These are phyloP conservation scores for Myxozyma mucilagina DNA, from an alignment of 805 yeast genomes.

Conservation along the genomic window DNA sequence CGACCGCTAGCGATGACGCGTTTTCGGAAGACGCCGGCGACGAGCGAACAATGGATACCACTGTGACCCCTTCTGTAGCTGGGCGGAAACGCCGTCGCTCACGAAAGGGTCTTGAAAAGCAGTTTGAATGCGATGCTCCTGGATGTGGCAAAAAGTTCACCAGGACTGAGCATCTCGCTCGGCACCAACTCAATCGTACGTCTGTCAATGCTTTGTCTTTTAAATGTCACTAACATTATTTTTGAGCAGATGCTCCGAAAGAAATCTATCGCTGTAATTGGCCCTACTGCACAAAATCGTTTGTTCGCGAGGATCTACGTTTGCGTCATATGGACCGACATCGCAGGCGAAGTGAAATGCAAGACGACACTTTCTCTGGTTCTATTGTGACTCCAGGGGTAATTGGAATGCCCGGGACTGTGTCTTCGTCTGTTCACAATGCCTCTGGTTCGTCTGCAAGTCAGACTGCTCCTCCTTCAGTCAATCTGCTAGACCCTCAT, in stretches of 20 bases:
- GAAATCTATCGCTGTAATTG: conserved; percentile 39
- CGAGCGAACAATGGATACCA: not conserved
- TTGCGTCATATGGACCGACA: conserved; percentile 41
- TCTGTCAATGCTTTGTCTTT: not conserved
- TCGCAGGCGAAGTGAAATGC: conserved; percentile 17
- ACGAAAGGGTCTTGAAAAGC: conserved; percentile 37
- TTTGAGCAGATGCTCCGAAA: conserved; percentile 36
- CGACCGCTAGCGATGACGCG: not conserved
- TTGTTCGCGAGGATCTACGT: conserved; percentile 42
- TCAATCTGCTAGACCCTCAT: too few relatives aligned
- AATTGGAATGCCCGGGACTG: too few relatives aligned
- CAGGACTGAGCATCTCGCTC: conserved; percentile 34
- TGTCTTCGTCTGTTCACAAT: too few relatives aligned
- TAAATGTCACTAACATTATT: not conserved
- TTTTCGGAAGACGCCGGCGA: conserved; percentile 2
- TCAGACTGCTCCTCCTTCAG: too few relatives aligned
- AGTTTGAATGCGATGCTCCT: conserved; percentile 35
- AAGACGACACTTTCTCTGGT: not conserved
- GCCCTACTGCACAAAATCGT: conserved; percentile 39
- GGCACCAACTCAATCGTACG: conserved; percentile 37
- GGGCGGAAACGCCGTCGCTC: conserved; percentile 24
- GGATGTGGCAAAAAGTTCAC: conserved; percentile 36
- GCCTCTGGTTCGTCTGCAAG: too few relatives aligned
- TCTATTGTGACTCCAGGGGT: too few relatives aligned
- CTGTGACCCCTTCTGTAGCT: not conserved